Evolutionary conservation across 2,329 filamentous ascomycete species (phyloP), one percentile per base, ranked within the genome.

Genomic region (Zasmidium cellare): DNA sequence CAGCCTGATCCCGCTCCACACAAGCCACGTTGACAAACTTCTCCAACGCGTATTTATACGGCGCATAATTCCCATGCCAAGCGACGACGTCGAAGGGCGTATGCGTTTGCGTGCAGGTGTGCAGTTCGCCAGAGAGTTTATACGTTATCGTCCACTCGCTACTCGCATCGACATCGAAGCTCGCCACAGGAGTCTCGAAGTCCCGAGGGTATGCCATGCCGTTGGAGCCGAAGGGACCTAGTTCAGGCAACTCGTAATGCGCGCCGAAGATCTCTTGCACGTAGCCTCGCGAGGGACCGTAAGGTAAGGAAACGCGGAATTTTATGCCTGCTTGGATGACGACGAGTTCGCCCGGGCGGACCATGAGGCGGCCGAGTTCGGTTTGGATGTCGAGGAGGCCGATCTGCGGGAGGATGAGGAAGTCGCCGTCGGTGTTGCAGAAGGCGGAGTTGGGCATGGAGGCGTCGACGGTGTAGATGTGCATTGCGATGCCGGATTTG

Each of bases 391-490:
- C 82, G 0, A 89, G 76, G 0, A 81, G 75, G 5, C 86, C 86
- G 59, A 84, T 79, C 58, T 88, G 86, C 0, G 82, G 84, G 2
- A 88, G 77, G 38, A 89, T 84, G 51, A 88, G 74, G 62, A 86
- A 82, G 67, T 88, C 86, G n/a, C 86, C 86, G 56, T 89, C 87
- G 0, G 90, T 87, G 2, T 88, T 92, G 79, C 92, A 94, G 71
- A 92, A 93, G 0, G 90, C 90, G 48, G 59, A 53, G 20, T 55
- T 47, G 2, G 56, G 41, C 65, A 68, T 68, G 1, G 63, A 65
- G 1, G 50, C 51, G 19, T 64, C 66, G n/a, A 56, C 56, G 5
- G 56, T 41, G 46, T 67, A 68, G 11, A 68, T 31, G 49, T 67
- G 65, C 2, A 66, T 41, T 2, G 63, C 65, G 2, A 68, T 31